Base-by-base conservation (phyloP, 768 basidiomycete species). In the Polyporus arcularius region DNA sequence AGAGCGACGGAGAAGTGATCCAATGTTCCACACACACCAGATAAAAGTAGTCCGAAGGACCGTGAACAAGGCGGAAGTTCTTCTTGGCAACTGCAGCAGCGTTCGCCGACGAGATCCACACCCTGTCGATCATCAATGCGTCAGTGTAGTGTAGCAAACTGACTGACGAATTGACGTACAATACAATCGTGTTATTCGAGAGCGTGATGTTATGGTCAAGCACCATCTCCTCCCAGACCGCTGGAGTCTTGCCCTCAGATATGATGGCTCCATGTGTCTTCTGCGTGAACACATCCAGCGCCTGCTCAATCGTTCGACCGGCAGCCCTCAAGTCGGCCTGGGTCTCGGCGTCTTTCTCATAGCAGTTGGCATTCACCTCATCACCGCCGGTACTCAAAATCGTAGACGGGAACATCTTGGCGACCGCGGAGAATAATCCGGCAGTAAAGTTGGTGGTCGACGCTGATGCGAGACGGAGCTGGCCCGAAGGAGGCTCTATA, bases 41-140 rank as follows among this genome's bases (percentile, higher is more conserved):
- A 73, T 93, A 93, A 76, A 93, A 92, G 73, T 83, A 89, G 68
- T 92, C 85, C 7, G 85, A 86, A 0, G 89, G 79, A 1, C 86
- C 83, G 57, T 92, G 89, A 3, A 94, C 74, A 46, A 94, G 67
- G 45, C 78, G 74, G 75, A 78, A 84, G 0, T 86, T 87, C 64
- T 84, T 84, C 31, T 80, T 74, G 0, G 84, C 83, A 4, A 91
- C 89, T 0, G 80, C 75, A 0, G 76, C 78, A 8, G 81, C 89
- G 67, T 90, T 75, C 16, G 73, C 73, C 0, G 87, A 87, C 0
- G 87, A 85, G 43, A 86, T 87, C 89, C 91, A 92, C 21, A 91
- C 85, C 74, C 86, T 86, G 55, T 11, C 21, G 10, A 62, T 14
- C 26, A 11, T 9, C n/a, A 35, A 10, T 14, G 39, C 46, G 26